Evolutionary conservation across 805 yeast genomes (phyloP).

Genomic region (Candida maesae): DNA sequence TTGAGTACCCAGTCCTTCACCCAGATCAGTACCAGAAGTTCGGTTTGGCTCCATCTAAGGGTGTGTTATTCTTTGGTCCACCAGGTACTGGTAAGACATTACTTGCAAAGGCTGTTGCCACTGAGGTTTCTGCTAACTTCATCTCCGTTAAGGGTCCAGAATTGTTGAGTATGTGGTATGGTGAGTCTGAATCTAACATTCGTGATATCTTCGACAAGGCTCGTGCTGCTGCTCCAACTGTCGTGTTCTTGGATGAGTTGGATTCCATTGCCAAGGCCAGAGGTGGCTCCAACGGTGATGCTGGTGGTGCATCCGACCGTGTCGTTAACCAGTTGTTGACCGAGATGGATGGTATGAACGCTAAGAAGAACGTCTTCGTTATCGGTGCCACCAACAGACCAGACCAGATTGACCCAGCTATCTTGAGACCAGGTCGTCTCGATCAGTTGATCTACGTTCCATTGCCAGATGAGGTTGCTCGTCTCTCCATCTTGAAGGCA

Average conservation of each 20-base stretch:
- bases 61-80: slow-evolving; percentile 98
- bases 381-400: slow-evolving; percentile 99
- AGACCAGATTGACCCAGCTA: slow-evolving; percentile 98
- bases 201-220: slow-evolving; percentile 98
- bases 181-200: slow-evolving; percentile 96
- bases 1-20: slow-evolving; percentile 97
- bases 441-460: slow-evolving; percentile 99
- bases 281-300: slow-evolving; percentile 88
- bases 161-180: slow-evolving; percentile 97
- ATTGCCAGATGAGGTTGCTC: slow-evolving; percentile 92
- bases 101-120: slow-evolving; percentile 98
- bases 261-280: slow-evolving; percentile 97
- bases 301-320: slow-evolving; percentile 96
- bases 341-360: slow-evolving; percentile 99
- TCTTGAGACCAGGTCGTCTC: slow-evolving; percentile 97
- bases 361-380: slow-evolving; percentile 97
- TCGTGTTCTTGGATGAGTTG: slow-evolving; percentile 95
- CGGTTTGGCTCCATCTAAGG: slow-evolving; percentile 96
- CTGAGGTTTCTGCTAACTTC: slow-evolving; percentile 97
- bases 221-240: slow-evolving; percentile 99
- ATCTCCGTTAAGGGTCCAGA: slow-evolving; percentile 97
- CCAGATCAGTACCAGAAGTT: slow-evolving; percentile 98
- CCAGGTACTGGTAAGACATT: slow-evolving; percentile 99
- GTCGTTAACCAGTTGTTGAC: slow-evolving; percentile 94
- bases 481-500: slow-evolving; percentile 89